phyloP scores from a whole-genome alignment of 768 basidiomycete genomes.

The Phallus indusiatus region DNA sequence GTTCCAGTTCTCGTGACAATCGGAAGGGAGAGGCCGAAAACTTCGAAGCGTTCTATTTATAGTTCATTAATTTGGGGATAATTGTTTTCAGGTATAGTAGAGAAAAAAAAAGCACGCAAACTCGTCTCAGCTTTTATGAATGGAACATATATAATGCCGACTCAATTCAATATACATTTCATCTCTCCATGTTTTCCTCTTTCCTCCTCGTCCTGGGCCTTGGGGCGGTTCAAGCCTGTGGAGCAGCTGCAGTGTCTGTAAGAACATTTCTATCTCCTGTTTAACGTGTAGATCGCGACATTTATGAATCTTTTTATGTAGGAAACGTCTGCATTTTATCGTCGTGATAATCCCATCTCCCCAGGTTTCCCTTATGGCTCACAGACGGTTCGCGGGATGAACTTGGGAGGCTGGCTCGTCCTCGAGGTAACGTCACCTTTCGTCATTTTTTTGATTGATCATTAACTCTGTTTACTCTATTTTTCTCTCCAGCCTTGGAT shows the following conservation, averaged over 20 bases:
- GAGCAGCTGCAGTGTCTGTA: background rate
- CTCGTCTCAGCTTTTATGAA: background rate
- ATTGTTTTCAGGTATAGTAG: no score
- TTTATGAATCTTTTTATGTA: background rate
- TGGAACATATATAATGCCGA: background rate
- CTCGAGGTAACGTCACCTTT: constrained; percentile 29
- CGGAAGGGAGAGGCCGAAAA: background rate
- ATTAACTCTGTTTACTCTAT: constrained; percentile 1
- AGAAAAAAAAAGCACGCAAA: background rate
- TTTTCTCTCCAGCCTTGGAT: constrained; percentile 65
- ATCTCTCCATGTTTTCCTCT: background rate
- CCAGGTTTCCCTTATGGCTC: constrained; percentile 67
- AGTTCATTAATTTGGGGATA: no score
- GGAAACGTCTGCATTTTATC: background rate
- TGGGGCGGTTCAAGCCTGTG: no score
- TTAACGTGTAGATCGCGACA: background rate
- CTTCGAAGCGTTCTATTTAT: background rate
- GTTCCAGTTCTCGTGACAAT: background rate
- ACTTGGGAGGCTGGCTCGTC: constrained; percentile 62
- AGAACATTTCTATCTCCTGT: background rate
- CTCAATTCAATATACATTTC: background rate
- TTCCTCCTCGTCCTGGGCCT: background rate
- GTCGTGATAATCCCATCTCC: constrained; percentile 25
- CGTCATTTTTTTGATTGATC: background rate
- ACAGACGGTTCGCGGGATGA: constrained; percentile 72